Percentiles rank a stretch among this genome's conserved stretches.
phyloP scores from a whole-genome alignment of 495 filamentous ascomycete species.

The Neurospora terricola region DNA sequence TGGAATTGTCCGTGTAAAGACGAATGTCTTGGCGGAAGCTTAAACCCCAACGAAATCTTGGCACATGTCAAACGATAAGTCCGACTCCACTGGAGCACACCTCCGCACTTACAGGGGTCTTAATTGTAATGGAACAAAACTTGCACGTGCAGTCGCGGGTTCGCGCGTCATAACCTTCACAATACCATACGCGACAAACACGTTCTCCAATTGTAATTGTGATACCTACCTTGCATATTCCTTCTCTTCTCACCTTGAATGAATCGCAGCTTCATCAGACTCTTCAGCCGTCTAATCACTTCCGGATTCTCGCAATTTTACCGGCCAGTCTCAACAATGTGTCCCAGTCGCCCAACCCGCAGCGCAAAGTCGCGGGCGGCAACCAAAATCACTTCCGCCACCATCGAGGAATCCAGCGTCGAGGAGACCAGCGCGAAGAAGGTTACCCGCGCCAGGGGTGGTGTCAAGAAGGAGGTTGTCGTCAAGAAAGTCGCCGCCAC shows the following conservation, averaged over 20 bases:
- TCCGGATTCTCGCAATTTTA: neutral
- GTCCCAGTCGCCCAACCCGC: neutral
- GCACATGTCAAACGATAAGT: neutral
- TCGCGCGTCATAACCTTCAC: neutral
- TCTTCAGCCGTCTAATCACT: neutral
- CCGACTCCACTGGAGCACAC: neutral
- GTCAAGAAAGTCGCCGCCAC: conserved; percentile 9
- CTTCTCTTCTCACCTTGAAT: neutral
- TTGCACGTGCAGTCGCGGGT: neutral
- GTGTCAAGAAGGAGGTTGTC: conserved; percentile 1
- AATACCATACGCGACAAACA: neutral
- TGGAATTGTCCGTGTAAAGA: neutral
- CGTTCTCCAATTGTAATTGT: neutral
- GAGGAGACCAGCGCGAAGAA: conserved; percentile 1
- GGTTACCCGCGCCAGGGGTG: neutral
- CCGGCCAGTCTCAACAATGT: neutral
- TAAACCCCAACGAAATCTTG: neutral
- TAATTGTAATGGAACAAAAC: neutral
- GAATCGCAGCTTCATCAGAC: neutral
- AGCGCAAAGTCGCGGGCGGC: neutral
- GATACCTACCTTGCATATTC: neutral
- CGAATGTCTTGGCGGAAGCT: neutral
- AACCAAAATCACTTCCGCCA: neutral
- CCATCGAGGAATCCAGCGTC: neutral
- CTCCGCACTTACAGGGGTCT: neutral